These are phyloP conservation scores for Violaceomyces palustris DNA, from an alignment of 1,284 basidiomycete genomes.

Conservation along the genomic window DNA sequence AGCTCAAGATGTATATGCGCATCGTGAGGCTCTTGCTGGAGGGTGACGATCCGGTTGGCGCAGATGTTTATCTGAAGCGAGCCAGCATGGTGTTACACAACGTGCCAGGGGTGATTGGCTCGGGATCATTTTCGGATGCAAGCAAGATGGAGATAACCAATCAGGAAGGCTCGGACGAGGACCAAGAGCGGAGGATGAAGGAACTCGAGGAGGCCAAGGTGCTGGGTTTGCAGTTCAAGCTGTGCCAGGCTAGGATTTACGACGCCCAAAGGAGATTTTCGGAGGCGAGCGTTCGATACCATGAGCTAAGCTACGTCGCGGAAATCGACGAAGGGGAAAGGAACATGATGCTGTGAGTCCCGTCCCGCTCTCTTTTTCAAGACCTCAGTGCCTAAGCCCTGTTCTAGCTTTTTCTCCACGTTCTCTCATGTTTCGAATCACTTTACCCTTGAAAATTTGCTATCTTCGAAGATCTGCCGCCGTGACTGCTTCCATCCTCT, in stretches of 20 bases:
- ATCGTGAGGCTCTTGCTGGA: slow-evolving; percentile 92
- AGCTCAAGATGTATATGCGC: slow-evolving; percentile 82
- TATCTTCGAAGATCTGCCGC: slow-evolving; percentile 66
- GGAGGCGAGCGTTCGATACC: slow-evolving; percentile 90
- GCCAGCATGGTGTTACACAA: slow-evolving; percentile 79
- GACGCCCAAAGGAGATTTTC: slow-evolving; percentile 87
- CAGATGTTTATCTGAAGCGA: slow-evolving; percentile 92
- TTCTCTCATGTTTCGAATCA: too few relatives aligned
- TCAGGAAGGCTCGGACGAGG: not conserved
- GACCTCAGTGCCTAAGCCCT: too few relatives aligned
- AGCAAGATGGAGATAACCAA: not conserved
- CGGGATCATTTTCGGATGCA: slow-evolving; percentile 5
- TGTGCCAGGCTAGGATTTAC: slow-evolving; percentile 70
- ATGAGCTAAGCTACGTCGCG: slow-evolving; percentile 64
- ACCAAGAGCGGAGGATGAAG: not conserved
- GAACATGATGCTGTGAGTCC: slow-evolving; percentile 30
- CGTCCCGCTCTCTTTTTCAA: not conserved
- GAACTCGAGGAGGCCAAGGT: slow-evolving; percentile 20
- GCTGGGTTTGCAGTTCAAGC: slow-evolving; percentile 45
- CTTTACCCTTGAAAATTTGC: too few relatives aligned
- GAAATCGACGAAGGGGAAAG: slow-evolving; percentile 35
- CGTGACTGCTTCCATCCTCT: slow-evolving; percentile 91
- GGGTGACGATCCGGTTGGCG: slow-evolving; percentile 86
- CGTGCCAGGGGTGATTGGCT: slow-evolving; percentile 28
- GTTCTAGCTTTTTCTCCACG: too few relatives aligned